phyloP scores from a whole-genome alignment of 23 red algal species.

The Gracilaria vermiculophylla region DNA sequence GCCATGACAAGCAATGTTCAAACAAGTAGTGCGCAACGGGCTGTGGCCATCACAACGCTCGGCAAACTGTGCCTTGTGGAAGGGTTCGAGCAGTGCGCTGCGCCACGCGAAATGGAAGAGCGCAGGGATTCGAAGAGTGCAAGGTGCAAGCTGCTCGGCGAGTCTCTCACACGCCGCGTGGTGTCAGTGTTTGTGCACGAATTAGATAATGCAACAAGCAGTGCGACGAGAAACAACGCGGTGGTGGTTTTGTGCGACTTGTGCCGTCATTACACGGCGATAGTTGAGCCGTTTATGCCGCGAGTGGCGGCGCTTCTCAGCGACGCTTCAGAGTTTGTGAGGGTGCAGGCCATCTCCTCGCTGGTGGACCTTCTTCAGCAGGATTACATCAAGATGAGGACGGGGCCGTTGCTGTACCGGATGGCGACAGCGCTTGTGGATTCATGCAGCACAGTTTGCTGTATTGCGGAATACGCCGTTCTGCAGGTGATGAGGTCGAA shows the following conservation, averaged over 20 bases:
- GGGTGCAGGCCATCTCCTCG: conserved; percentile 44
- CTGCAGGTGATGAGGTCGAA: conserved; percentile 41
- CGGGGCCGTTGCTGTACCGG: conserved; percentile 60
- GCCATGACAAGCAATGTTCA: conserved; percentile 54
- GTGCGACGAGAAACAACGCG: conserved; percentile 66
- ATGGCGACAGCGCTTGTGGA: conserved; percentile 45
- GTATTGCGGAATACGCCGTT: conserved; percentile 54
- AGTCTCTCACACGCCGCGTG: conserved; percentile 32
- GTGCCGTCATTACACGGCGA: conserved; percentile 61
- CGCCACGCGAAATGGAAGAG: background rate
- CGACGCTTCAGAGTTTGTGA: conserved; percentile 62
- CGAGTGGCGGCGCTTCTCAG: conserved; percentile 50
- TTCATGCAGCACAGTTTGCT: conserved; percentile 21
- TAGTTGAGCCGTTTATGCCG: conserved; percentile 67
- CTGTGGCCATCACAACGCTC: conserved; percentile 47
- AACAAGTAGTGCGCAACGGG: background rate
- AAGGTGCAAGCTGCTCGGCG: background rate
- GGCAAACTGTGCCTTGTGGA: conserved; percentile 58
- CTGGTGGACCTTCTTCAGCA: conserved; percentile 70
- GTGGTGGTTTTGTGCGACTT: conserved; percentile 74
- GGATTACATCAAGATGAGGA: conserved; percentile 70
- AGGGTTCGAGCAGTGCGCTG: background rate
- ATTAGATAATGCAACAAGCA: conserved; percentile 39
- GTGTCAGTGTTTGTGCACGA: conserved; percentile 55
- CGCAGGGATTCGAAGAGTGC: background rate